A percentile compares a stretch with the other conserved stretches of the same genome.
Conservation (phyloP, 305 asterid genomes). For the Fraxinus latifolia region DNA sequence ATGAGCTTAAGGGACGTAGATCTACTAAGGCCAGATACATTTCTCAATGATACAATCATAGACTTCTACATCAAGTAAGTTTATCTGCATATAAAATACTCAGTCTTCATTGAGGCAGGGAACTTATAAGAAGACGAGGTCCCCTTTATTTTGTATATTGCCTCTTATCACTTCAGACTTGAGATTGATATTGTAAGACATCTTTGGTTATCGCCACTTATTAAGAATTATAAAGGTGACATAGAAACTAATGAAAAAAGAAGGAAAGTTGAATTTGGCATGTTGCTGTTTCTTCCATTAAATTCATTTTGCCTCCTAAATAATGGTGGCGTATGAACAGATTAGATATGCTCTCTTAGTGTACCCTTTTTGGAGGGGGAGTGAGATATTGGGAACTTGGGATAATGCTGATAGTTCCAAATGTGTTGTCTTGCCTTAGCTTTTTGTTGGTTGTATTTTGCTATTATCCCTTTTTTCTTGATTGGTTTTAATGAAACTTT, state of each 20-base stretch:
- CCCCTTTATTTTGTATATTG: neutral
- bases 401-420: neutral
- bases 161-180: neutral
- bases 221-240: neutral
- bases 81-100: constrained; percentile 17
- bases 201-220: constrained; percentile 8
- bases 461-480: constrained; percentile 1
- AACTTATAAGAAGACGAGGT: neutral
- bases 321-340: constrained; percentile 1
- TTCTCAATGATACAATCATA: constrained; percentile 88
- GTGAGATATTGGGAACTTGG: neutral
- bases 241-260: neutral
- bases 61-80: constrained; percentile 92
- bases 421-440: constrained; percentile 16
- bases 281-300: constrained; percentile 15
- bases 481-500: constrained; percentile 24
- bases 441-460: constrained; percentile 12
- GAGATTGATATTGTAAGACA: neutral
- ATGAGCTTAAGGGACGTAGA: constrained; percentile 81
- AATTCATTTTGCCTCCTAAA: constrained; percentile 14
- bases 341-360: neutral
- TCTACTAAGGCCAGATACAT: constrained; percentile 81
- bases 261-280: neutral
- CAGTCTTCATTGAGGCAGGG: neutral
- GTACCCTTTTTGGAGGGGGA: constrained; percentile 1